phyloP scores from a whole-genome alignment of 129 eudicot genomes.

The Dittrichia graveolens region DNA sequence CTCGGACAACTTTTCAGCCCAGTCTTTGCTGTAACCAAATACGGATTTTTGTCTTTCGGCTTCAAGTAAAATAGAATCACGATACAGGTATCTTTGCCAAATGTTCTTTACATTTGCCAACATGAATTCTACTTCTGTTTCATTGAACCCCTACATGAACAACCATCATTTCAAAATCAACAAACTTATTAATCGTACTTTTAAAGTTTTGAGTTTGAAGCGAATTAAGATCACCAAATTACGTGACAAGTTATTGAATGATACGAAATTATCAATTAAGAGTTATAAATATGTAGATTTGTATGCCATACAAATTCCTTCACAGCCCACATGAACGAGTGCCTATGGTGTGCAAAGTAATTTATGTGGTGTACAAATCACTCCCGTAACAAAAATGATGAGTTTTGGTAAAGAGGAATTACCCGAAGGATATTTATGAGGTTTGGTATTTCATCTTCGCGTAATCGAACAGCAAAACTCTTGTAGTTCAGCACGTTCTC shows the following conservation, averaged over 20 bases:
- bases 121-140: conserved; percentile 82
- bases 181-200: background rate
- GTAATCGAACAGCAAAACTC: conserved; percentile 89
- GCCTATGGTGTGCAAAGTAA: no score
- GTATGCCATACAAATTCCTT: no score
- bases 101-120: conserved; percentile 78
- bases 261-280: conserved; percentile 6
- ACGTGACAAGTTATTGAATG: background rate
- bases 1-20: conserved; percentile 65
- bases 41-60: conserved; percentile 78
- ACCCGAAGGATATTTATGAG: conserved; percentile 88
- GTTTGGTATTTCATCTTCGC: conserved; percentile 88
- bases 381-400: background rate
- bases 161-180: conserved; percentile 21
- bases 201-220: background rate
- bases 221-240: background rate
- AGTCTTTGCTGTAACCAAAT: conserved; percentile 45
- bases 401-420: conserved; percentile 23
- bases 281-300: no score
- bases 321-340: no score
- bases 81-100: conserved; percentile 88
- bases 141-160: conserved; percentile 59
- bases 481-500: conserved; percentile 91
- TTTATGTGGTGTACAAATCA: no score
- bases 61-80: conserved; percentile 80